Percentiles rank a stretch among this genome's conserved stretches.
phyloP scores from a whole-genome alignment of 345 rosid genomes.

The Populus nigra region DNA sequence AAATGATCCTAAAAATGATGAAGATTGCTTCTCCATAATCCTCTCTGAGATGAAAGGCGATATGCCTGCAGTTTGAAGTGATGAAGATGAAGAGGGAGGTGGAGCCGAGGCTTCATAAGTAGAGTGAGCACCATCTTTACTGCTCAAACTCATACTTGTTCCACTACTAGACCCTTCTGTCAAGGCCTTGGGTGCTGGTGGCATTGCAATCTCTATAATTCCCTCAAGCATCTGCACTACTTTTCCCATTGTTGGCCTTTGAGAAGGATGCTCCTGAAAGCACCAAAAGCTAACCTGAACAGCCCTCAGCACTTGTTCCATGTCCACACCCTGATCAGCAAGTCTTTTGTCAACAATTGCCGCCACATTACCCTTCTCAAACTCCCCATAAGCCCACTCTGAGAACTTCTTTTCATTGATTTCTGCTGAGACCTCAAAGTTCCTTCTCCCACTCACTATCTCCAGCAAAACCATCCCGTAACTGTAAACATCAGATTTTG shows the following conservation, averaged over 20 bases:
- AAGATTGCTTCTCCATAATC: slow-evolving; percentile 20
- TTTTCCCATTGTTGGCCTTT: slow-evolving; percentile 19
- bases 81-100: slow-evolving; percentile 32
- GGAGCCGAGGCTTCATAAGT: slow-evolving; percentile 39
- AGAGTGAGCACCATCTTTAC: slow-evolving; percentile 17
- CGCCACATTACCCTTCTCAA: slow-evolving; percentile 14
- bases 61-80: slow-evolving; percentile 16
- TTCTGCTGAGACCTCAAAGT: slow-evolving; percentile 14
- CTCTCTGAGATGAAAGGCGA: slow-evolving; percentile 21
- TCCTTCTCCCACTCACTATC: slow-evolving; percentile 19
- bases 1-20: slow-evolving; percentile 13
- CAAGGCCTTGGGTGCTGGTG: slow-evolving; percentile 43
- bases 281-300: slow-evolving; percentile 16
- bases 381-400: slow-evolving; percentile 17
- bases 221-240: slow-evolving; percentile 32
- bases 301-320: slow-evolving; percentile 12
- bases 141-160: slow-evolving; percentile 34
- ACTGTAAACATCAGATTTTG: slow-evolving; percentile 23
- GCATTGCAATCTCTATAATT: slow-evolving; percentile 38
- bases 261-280: slow-evolving; percentile 20
- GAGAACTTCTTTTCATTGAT: slow-evolving; percentile 38
- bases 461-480: slow-evolving; percentile 19
- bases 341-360: slow-evolving; percentile 11
- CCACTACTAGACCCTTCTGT: slow-evolving; percentile 30
- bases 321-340: neutral